Evolutionary conservation across 108 stramenopile genomes (phyloP), one percentile per base, ranked within the genome.

Genomic region (Cyclotella choctawhatcheeana): DNA sequence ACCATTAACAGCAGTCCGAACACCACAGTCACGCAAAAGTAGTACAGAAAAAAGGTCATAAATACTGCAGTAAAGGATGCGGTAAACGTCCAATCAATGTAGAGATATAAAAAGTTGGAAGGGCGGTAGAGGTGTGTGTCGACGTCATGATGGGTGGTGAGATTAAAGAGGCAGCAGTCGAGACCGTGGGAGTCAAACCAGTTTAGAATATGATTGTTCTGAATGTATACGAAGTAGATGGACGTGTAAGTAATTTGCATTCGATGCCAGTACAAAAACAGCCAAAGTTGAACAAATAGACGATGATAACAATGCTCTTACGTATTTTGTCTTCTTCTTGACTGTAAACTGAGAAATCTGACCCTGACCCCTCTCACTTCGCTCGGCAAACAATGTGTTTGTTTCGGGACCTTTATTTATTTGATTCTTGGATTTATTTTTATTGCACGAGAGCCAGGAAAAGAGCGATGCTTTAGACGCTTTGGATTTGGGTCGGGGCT

Each of bases 61-160:
- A 81, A 75, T 0, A 81, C 79, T 7, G 59, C 35, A 7, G 64
- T 59, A 31, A 81, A 81, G 1, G 24, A 8, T 0, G 59, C 73
- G 21, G 50, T 47, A 60, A 80, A 80, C 0, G 79, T 81, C 79
- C 79, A 81, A 56, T 74, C 58, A 67, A 81, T 74, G 44, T 75
- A 80, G 31, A 5, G 40, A 22, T 34, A 64, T 10, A 78, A 22
- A 7, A 40, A 58, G 59, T 43, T 71, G 17, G 62, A 65, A 13
- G 76, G 76, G 12, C 35, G 63, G 54, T 77, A 77, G 31, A 77
- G 63, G 10, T 77, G 63, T 6, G 59, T n/a, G 27, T 77, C 76
- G 1, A 66, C 73, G 48, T 73, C 54, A 12, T 17, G 56, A 22
- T 21, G 21, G 43, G 26, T 8, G 43, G 32, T 5, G 37, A 18